phyloP scores from a whole-genome alignment of 352 stramenopile genomes.

The Globisporangium abappressorium region DNA sequence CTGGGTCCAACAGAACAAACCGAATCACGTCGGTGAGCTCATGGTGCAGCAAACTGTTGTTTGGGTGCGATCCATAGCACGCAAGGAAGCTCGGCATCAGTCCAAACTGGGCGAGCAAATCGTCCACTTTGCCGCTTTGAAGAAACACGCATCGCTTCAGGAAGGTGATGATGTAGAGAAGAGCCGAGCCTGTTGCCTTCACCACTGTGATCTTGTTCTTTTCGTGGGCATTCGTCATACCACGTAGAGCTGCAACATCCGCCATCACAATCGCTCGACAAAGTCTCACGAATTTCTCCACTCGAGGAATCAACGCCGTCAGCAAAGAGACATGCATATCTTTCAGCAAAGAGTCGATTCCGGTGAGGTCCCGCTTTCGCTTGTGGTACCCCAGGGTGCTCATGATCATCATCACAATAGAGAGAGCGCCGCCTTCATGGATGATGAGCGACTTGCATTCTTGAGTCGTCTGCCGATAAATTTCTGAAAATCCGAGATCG shows the following conservation, averaged over 20 bases:
- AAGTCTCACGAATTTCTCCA: conserved; percentile 77
- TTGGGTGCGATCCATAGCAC: conserved; percentile 74
- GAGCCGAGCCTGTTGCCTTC: conserved; percentile 60
- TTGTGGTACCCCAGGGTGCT: conserved; percentile 83
- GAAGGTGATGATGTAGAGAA: conserved; percentile 79
- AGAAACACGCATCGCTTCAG: conserved; percentile 82
- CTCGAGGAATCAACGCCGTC: conserved; percentile 51
- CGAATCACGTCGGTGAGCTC: conserved; percentile 85
- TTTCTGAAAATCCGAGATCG: conserved; percentile 76
- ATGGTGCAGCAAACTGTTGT: conserved; percentile 83
- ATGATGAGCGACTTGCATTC: conserved; percentile 54
- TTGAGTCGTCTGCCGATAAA: conserved; percentile 67
- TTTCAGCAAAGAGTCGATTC: conserved; percentile 61
- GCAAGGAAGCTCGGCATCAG: conserved; percentile 82
- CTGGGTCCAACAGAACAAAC: conserved; percentile 81
- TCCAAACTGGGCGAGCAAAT: conserved; percentile 63
- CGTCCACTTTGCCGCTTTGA: conserved; percentile 68
- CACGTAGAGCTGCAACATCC: conserved; percentile 41
- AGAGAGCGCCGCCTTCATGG: conserved; percentile 77
- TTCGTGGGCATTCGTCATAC: conserved; percentile 42
- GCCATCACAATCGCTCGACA: conserved; percentile 61
- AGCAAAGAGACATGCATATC: conserved; percentile 45
- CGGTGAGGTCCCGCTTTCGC: conserved; percentile 72
- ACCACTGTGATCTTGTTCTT: conserved; percentile 37
- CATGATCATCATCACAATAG: conserved; percentile 87